Conservation (phyloP, 1,284 basidiomycete genomes). For the Puccinia hordei region DNA sequence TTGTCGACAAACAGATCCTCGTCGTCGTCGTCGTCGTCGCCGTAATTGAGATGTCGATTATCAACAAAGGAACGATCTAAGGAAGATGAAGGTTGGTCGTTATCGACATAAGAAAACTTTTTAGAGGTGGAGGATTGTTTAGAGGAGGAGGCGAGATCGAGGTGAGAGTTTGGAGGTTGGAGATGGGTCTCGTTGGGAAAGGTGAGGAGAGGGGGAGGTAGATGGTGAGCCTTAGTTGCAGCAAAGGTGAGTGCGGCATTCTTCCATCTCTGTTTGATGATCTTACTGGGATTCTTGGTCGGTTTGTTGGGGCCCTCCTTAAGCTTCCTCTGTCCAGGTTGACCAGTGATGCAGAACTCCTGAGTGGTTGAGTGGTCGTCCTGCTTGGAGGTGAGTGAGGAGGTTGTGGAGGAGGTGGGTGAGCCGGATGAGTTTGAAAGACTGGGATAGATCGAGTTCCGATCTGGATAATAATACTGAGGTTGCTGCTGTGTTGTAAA, state of each 20-base stretch:
- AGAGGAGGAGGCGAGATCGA: no score
- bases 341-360: neutral
- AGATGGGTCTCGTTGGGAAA: neutral
- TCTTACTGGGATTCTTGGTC: neutral
- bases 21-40: no score
- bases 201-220: neutral
- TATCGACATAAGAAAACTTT: no score
- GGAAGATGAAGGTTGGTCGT: no score
- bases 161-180: no score
- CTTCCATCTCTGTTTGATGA: conserved; percentile 12
- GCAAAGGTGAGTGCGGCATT: neutral
- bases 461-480: neutral
- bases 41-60: no score
- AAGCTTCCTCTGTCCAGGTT: neutral
- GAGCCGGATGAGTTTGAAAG: neutral
- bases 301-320: neutral
- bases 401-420: neutral
- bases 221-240: neutral
- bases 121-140: no score
- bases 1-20: no score
- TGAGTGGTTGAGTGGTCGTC: neutral
- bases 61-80: no score
- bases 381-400: neutral
- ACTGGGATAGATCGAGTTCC: neutral
- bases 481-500: neutral